These are phyloP conservation scores for Cercophora newfieldiana DNA, from an alignment of 495 filamentous ascomycete species.

Conservation along the genomic window DNA sequence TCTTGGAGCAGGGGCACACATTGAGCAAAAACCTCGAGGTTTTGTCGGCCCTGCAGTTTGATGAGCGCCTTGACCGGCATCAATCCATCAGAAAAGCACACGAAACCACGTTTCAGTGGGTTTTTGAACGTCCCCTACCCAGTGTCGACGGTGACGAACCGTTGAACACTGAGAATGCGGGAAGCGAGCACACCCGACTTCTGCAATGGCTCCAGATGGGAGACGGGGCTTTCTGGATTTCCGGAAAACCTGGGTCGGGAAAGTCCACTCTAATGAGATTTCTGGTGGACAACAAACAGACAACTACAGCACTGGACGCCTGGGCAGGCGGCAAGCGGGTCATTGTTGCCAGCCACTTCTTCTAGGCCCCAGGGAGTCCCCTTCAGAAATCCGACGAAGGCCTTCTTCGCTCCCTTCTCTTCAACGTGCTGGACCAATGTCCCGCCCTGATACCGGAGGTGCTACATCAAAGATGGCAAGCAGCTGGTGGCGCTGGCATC, in stretches of 20 bases:
- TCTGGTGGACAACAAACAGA: not conserved
- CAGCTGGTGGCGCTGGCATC: no score
- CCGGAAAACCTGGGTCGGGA: constrained; percentile 1
- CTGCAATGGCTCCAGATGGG: not conserved
- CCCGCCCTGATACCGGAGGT: not conserved
- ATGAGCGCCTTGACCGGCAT: no score
- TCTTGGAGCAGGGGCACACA: no score
- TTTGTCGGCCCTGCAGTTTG: no score
- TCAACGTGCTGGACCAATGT: not conserved
- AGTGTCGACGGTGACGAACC: no score
- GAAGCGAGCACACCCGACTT: no score
- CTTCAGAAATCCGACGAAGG: constrained; percentile 1
- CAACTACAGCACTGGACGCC: not conserved
- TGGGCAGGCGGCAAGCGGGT: not conserved
- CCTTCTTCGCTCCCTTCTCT: not conserved
- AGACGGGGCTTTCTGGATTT: not conserved
- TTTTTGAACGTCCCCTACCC: no score
- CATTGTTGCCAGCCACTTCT: not conserved
- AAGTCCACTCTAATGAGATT: constrained; percentile 5
- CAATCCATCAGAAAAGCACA: no score
- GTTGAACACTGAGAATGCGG: no score
- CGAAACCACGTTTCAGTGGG: no score
- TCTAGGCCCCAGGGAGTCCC: not conserved
- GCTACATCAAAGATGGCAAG: no score
- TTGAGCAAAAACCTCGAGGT: no score